These are phyloP conservation scores for Colletotrichum shisoi DNA, from an alignment of 2,329 filamentous ascomycete genomes.

Conservation along the genomic window DNA sequence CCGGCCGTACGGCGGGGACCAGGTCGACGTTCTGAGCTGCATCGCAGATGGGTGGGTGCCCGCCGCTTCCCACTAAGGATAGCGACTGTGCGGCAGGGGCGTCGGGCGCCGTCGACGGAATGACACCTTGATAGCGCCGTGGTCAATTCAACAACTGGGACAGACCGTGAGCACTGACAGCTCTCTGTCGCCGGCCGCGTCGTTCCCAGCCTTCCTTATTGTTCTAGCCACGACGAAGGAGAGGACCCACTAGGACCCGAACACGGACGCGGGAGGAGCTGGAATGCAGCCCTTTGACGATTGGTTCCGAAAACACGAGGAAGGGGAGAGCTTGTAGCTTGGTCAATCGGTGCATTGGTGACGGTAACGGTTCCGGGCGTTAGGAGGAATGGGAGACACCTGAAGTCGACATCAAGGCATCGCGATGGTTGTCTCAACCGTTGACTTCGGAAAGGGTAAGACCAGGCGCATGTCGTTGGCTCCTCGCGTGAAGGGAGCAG, in stretches of 20 bases:
- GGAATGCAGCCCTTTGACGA: conserved; percentile 22
- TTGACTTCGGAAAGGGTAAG: background rate
- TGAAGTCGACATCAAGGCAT: background rate
- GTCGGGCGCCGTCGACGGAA: conserved; percentile 23
- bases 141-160: background rate
- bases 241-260: conserved; percentile 17
- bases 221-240: background rate
- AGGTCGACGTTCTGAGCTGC: conserved; percentile 7
- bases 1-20: conserved; percentile 28
- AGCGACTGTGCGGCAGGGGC: conserved; percentile 25
- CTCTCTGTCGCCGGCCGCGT: background rate
- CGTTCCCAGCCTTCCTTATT: background rate
- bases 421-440: background rate
- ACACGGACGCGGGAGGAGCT: conserved; percentile 20
- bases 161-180: conserved; percentile 8
- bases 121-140: conserved; percentile 31
- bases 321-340: background rate
- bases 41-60: conserved; percentile 33
- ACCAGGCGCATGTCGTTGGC: background rate
- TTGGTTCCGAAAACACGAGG: conserved; percentile 7
- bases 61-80: conserved; percentile 4
- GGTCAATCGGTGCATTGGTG: conserved; percentile 4
- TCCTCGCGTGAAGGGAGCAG: background rate
- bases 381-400: background rate
- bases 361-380: background rate